These are phyloP conservation scores for Vicia faba DNA, from an alignment of 306 rosid genomes.

Conservation along the genomic window DNA sequence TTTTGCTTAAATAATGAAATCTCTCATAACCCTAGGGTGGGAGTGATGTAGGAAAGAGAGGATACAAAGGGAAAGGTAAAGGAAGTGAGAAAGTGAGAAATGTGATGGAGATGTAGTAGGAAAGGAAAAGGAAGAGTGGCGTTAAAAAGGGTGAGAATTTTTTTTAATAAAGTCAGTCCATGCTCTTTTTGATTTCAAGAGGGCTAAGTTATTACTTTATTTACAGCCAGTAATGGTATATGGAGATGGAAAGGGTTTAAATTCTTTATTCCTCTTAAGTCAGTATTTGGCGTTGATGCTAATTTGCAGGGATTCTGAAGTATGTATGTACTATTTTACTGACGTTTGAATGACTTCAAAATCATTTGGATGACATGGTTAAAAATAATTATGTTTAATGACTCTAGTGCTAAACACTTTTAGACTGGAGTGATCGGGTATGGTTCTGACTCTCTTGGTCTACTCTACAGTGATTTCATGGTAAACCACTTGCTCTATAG, in stretches of 20 bases:
- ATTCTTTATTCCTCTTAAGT: background rate
- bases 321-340: background rate
- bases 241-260: background rate
- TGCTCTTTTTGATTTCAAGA: background rate
- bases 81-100: background rate
- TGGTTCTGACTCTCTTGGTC: background rate
- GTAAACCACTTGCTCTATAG: background rate
- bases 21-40: background rate
- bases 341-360: background rate
- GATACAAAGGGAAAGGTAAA: background rate
- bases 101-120: background rate
- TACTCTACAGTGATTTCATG: background rate
- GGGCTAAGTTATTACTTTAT: background rate
- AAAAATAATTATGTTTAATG: background rate
- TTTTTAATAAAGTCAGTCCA: background rate
- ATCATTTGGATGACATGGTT: background rate
- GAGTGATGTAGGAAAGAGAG: constrained; percentile 2
- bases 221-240: background rate
- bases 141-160: background rate
- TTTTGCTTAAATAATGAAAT: background rate
- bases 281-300: background rate
- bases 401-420: background rate
- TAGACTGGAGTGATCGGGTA: background rate
- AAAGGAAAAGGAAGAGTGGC: background rate
- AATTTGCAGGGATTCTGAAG: background rate